These are phyloP conservation scores for Cryoendolithus antarcticus DNA, from an alignment of 2,329 filamentous ascomycete genomes.

Conservation along the genomic window DNA sequence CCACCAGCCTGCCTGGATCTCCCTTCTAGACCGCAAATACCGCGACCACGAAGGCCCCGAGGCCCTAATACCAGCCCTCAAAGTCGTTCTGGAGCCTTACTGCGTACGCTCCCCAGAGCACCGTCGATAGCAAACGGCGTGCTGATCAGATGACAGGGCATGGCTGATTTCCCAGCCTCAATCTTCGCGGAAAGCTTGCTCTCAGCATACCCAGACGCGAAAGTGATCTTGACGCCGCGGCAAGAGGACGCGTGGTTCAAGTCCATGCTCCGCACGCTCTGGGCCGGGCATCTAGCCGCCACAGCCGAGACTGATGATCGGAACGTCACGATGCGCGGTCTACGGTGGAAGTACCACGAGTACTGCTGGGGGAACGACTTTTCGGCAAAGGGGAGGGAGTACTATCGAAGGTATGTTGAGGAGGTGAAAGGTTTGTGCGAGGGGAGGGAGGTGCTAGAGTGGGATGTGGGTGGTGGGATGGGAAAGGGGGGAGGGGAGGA, in stretches of 20 bases:
- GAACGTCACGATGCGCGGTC: no score
- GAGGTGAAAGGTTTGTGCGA: constrained; percentile 1
- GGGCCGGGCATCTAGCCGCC: background rate
- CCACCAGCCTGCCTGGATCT: no score
- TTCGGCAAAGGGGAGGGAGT: background rate
- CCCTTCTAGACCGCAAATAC: no score
- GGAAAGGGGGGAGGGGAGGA: no score
- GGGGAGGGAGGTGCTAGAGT: constrained; percentile 17
- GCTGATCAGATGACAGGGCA: constrained; percentile 26
- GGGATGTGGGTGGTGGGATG: constrained; percentile 7
- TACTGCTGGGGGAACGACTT: constrained; percentile 1
- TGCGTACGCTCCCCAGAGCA: no score
- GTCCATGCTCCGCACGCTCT: background rate
- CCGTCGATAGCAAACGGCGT: no score
- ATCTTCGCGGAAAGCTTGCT: constrained; percentile 9
- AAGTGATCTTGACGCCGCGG: constrained; percentile 11
- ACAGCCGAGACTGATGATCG: no score
- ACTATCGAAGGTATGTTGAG: background rate
- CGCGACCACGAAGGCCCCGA: no score
- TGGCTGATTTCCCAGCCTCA: constrained; percentile 9
- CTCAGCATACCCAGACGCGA: constrained; percentile 10
- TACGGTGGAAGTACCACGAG: no score
- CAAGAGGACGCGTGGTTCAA: constrained; percentile 9
- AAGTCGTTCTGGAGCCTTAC: no score
- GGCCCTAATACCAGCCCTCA: no score